These are phyloP conservation scores for Quillaja saponaria DNA, from an alignment of 306 rosid species.

Conservation along the genomic window DNA sequence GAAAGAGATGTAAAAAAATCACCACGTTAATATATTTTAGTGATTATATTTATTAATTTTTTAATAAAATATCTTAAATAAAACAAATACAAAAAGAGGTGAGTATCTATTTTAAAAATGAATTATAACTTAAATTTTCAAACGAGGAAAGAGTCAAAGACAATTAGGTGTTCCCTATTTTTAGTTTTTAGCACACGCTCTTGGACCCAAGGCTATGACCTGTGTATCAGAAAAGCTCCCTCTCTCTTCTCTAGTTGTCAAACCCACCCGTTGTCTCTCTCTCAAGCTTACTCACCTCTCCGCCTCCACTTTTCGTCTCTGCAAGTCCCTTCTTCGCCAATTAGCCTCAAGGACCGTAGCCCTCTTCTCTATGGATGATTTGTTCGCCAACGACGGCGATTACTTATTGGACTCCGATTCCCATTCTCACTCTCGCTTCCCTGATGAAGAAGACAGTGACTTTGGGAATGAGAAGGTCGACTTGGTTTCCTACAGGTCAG, in stretches of 20 bases:
- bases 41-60: too few species aligned
- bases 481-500: slow-evolving; percentile 66
- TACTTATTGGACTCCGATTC: slow-evolving; percentile 53
- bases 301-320: slow-evolving; percentile 59
- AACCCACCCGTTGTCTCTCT: slow-evolving; percentile 63
- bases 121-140: too few species aligned
- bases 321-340: slow-evolving; percentile 58
- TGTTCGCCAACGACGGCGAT: slow-evolving; percentile 30
- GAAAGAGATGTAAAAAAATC: too few species aligned
- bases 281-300: slow-evolving; percentile 39
- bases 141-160: too few species aligned
- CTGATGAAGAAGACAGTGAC: slow-evolving; percentile 42
- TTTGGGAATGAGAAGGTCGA: slow-evolving; percentile 50
- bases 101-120: too few species aligned
- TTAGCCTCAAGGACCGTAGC: slow-evolving; percentile 61
- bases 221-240: slow-evolving; percentile 61
- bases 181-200: not conserved
- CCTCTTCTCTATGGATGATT: slow-evolving; percentile 57
- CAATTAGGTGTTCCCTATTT: too few species aligned
- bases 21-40: too few species aligned
- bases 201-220: slow-evolving; percentile 46
- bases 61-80: too few species aligned
- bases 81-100: too few species aligned
- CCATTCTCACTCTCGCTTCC: slow-evolving; percentile 35
- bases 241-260: slow-evolving; percentile 32